These are phyloP conservation scores for Macrophomina phaseolina DNA, from an alignment of 2,329 filamentous ascomycete genomes.

Conservation along the genomic window DNA sequence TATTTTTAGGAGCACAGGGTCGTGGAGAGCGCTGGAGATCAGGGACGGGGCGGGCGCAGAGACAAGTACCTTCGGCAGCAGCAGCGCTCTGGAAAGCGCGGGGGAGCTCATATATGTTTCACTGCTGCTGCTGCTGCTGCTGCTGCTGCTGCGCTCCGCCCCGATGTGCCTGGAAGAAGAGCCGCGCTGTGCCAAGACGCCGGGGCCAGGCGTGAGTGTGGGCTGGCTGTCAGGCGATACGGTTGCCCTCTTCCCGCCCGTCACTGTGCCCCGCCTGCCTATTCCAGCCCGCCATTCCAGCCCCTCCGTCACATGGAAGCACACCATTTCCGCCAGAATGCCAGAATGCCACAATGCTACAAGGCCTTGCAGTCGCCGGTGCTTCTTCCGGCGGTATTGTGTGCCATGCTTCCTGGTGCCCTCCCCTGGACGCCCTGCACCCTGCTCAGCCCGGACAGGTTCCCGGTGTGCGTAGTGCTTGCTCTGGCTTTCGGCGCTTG, in stretches of 20 bases:
- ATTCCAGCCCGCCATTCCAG: slow-evolving; percentile 8
- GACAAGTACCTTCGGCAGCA: not conserved
- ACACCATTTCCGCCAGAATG: slow-evolving; percentile 10
- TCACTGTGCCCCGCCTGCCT: slow-evolving; percentile 16
- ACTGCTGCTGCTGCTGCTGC: not conserved
- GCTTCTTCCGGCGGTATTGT: slow-evolving; percentile 19
- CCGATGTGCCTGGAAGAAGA: not conserved
- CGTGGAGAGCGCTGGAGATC: not conserved
- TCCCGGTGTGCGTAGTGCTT: not conserved
- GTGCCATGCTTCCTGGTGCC: not conserved
- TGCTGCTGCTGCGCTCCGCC: not conserved
- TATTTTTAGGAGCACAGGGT: not conserved
- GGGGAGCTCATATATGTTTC: slow-evolving; percentile 13
- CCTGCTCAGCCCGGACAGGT: not conserved
- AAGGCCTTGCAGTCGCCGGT: not conserved
- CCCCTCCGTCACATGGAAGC: slow-evolving; percentile 22
- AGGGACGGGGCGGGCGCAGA: not conserved
- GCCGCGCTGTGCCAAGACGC: slow-evolving; percentile 16
- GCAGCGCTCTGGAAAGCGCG: not conserved
- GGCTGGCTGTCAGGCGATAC: slow-evolving; percentile 15
- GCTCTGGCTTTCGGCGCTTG: not conserved
- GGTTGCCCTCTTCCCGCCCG: slow-evolving; percentile 11
- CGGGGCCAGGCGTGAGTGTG: slow-evolving; percentile 15
- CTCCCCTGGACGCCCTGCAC: not conserved
- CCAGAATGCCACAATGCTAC: not conserved